Conservation (phyloP, 1,284 basidiomycete species). For the Ceratobasidium sp. region DNA sequence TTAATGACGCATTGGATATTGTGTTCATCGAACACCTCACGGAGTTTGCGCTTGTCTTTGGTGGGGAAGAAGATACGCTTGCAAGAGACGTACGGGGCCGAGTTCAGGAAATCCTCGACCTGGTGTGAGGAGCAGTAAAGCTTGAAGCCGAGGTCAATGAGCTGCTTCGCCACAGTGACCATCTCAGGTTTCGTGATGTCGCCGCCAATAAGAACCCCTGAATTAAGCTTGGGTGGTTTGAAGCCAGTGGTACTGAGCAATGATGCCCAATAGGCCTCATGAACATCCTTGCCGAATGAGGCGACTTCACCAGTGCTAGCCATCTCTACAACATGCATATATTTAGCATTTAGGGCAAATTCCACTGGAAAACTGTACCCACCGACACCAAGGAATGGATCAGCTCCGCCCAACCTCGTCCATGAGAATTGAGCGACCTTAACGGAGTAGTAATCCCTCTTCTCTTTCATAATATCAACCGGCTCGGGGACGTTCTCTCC, state of each 20-base stretch:
- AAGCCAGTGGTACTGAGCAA: constrained; percentile 89
- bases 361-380: constrained; percentile 49
- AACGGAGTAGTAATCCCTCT: constrained; percentile 92
- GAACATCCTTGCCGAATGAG: constrained; percentile 91
- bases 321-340: constrained; percentile 71
- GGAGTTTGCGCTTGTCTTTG: constrained; percentile 93
- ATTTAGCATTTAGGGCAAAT: constrained; percentile 12
- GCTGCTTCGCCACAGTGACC: constrained; percentile 73
- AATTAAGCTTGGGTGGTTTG: constrained; percentile 79
- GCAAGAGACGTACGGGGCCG: constrained; percentile 75
- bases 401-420: constrained; percentile 92
- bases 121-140: constrained; percentile 82
- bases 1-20: constrained; percentile 97
- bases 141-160: constrained; percentile 86
- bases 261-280: constrained; percentile 97
- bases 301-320: constrained; percentile 98
- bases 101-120: constrained; percentile 85
- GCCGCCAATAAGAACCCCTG: constrained; percentile 87
- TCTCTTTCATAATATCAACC: constrained; percentile 89
- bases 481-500: constrained; percentile 89
- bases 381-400: constrained; percentile 96
- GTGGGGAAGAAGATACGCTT: constrained; percentile 96
- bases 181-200: constrained; percentile 84
- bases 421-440: constrained; percentile 99
- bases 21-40: constrained; percentile 91